phyloP scores from a whole-genome alignment of 345 rosid genomes.

The Brassica nigra region DNA sequence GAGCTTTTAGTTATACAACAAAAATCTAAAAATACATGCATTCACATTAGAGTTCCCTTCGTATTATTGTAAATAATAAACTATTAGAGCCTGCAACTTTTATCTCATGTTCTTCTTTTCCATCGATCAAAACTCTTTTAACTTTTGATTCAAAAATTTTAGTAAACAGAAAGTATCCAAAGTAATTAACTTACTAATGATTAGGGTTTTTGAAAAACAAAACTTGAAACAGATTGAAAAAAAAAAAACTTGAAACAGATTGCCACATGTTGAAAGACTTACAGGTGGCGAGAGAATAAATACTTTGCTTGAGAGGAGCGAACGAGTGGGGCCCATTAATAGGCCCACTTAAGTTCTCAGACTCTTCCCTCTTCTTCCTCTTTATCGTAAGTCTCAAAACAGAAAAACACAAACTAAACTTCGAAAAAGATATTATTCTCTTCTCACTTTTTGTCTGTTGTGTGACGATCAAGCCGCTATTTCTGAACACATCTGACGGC shows the following conservation, averaged over 20 bases:
- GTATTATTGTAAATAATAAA: neutral
- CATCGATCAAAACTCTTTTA: slow-evolving; percentile 31
- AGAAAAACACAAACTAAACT: slow-evolving; percentile 29
- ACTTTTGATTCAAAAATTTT: slow-evolving; percentile 9
- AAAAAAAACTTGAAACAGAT: neutral
- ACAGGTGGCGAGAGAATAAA: slow-evolving; percentile 56
- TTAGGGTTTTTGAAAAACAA: neutral
- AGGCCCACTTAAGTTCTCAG: slow-evolving; percentile 42
- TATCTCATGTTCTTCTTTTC: slow-evolving; percentile 2
- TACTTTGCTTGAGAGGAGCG: slow-evolving; percentile 86
- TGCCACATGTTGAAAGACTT: slow-evolving; percentile 28
- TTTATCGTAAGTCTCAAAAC: slow-evolving; percentile 70
- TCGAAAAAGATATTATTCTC: slow-evolving; percentile 36
- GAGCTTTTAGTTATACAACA: too few relatives aligned
- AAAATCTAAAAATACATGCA: neutral
- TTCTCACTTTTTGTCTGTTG: slow-evolving; percentile 39
- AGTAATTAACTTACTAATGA: slow-evolving; percentile 18
- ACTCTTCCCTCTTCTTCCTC: slow-evolving; percentile 33
- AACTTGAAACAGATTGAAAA: neutral
- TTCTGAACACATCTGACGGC: slow-evolving; percentile 55
- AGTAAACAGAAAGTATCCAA: slow-evolving; percentile 14
- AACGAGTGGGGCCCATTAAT: slow-evolving; percentile 51
- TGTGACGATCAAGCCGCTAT: slow-evolving; percentile 67
- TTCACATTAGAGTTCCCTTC: neutral
- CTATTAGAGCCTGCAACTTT: slow-evolving; percentile 5